Evolutionary conservation across 2,329 filamentous ascomycete genomes (phyloP).

Genomic region (Aspergillus fumigatiaffinis): DNA sequence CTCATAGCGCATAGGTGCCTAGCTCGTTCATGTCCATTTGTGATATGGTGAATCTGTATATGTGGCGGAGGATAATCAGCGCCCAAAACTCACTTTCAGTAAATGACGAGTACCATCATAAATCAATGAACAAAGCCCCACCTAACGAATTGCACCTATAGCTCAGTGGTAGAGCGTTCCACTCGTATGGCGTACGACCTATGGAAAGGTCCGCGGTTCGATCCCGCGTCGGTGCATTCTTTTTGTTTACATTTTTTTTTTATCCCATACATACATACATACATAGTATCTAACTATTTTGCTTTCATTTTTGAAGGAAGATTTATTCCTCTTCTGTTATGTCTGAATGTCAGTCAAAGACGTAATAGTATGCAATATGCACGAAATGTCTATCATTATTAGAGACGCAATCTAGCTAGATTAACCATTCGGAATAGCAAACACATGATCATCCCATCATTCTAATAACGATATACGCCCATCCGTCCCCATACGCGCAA

Average conservation of each 20-base stretch:
- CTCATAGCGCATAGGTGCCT: no score
- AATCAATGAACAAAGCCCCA: not conserved
- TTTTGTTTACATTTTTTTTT: not conserved
- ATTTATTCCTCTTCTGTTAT: no score
- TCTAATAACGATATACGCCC: slow-evolving; percentile 76
- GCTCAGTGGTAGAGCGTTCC: not conserved
- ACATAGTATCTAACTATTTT: no score
- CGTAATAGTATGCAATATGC: no score
- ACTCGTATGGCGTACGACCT: not conserved
- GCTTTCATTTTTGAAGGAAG: not conserved
- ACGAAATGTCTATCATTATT: not conserved
- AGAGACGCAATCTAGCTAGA: not conserved
- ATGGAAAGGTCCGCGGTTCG: not conserved
- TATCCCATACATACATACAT: no score
- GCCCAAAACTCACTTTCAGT: not conserved
- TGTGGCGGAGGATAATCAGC: slow-evolving; percentile 3
- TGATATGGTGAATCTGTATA: no score
- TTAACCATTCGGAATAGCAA: not conserved
- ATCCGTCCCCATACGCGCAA: slow-evolving; percentile 87
- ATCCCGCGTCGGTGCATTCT: not conserved
- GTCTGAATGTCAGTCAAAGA: no score
- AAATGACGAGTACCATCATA: no score
- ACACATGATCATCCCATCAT: slow-evolving; percentile 53
- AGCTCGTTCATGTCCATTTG: no score
- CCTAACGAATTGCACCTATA: not conserved